phyloP scores from a whole-genome alignment of 78 protist species.

The Dictyostelium brefeldianum region DNA sequence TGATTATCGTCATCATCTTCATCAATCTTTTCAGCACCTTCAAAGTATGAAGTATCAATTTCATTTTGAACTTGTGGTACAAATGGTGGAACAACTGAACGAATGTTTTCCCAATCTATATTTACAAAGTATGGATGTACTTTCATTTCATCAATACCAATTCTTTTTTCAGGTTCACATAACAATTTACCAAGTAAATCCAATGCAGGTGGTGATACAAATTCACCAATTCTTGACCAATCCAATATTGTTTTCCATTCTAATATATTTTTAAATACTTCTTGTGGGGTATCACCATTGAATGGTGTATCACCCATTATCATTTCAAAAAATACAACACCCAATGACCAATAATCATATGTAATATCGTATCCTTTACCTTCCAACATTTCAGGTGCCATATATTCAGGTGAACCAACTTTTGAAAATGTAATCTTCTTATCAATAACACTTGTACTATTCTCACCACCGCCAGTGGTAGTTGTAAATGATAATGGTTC shows the following conservation, averaged over 20 bases:
- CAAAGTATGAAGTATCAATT: constrained; percentile 47
- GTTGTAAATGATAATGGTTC: not conserved
- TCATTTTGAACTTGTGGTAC: constrained; percentile 79
- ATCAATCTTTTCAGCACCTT: constrained; percentile 32
- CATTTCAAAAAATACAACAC: constrained; percentile 86
- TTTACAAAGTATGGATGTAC: constrained; percentile 76
- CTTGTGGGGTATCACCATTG: constrained; percentile 87
- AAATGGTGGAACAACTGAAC: constrained; percentile 71
- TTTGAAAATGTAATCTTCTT: constrained; percentile 42
- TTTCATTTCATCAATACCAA: constrained; percentile 55
- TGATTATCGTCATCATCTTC: constrained; percentile 39
- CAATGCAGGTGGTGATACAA: not conserved
- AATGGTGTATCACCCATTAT: constrained; percentile 91
- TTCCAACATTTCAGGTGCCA: constrained; percentile 94
- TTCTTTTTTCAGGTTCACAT: constrained; percentile 80
- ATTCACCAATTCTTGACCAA: constrained; percentile 15
- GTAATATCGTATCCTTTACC: constrained; percentile 88
- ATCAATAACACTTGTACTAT: not conserved
- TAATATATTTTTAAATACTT: constrained; percentile 82
- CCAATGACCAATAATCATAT: constrained; percentile 96
- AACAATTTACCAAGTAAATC: constrained; percentile 37
- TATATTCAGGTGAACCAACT: constrained; percentile 94
- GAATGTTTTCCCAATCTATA: constrained; percentile 89
- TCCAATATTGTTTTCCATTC: constrained; percentile 74
- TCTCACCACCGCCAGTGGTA: not conserved